phyloP scores from a whole-genome alignment of 257 asterid species.

The Vinca minor region DNA sequence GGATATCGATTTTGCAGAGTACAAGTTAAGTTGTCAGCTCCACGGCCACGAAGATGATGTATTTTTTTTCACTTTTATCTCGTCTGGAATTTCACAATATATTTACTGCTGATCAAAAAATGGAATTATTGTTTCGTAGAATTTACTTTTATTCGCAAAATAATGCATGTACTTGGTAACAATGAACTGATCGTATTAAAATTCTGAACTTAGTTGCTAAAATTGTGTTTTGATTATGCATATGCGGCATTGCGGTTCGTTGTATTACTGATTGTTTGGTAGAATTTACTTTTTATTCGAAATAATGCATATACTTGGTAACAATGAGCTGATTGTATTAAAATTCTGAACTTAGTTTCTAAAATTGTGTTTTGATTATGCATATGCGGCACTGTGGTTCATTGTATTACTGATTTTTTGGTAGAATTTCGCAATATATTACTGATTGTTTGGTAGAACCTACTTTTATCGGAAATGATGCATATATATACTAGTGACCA shows the following conservation, averaged over 20 bases:
- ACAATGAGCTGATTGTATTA: not conserved
- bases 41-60: constrained; percentile 97
- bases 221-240: too few species aligned
- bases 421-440: too few species aligned
- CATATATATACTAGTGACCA: not conserved
- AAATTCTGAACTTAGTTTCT: not conserved
- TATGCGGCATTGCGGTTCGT: too few species aligned
- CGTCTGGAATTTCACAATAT: not conserved
- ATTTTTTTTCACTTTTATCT: constrained; percentile 22
- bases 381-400: too few species aligned
- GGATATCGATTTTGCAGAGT: constrained; percentile 73
- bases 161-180: not conserved
- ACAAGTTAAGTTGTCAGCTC: constrained; percentile 72
- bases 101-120: not conserved
- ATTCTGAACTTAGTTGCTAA: constrained; percentile 3
- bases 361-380: too few species aligned
- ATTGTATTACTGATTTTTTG: too few species aligned
- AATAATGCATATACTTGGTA: not conserved
- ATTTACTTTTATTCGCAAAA: not conserved
- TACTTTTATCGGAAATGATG: not conserved
- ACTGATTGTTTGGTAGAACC: not conserved
- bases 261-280: not conserved
- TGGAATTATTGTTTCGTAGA: not conserved
- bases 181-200: not conserved
- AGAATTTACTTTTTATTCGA: not conserved